phyloP scores from a whole-genome alignment of 805 yeast genomes.

The Blastobotrys parvus region DNA sequence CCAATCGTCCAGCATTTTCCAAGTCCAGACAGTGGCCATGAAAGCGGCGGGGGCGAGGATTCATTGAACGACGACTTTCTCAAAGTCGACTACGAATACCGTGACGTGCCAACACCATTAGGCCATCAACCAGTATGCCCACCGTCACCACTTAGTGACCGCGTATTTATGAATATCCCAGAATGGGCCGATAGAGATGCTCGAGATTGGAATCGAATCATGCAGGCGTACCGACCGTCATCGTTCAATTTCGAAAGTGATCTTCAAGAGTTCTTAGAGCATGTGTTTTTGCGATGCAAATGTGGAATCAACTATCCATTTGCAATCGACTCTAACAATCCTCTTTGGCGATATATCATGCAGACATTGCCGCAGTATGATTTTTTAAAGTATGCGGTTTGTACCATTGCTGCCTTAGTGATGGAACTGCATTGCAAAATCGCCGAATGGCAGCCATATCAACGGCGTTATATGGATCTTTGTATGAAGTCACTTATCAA shows the following conservation, averaged over 20 bases:
- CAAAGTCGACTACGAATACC: neutral
- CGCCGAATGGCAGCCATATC: slow-evolving; percentile 13
- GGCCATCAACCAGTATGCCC: too few relatives aligned
- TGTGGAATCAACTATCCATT: slow-evolving; percentile 13
- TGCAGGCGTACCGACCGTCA: slow-evolving; percentile 14
- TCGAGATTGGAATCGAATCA: slow-evolving; percentile 13
- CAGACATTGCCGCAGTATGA: slow-evolving; percentile 5
- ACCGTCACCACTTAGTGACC: slow-evolving; percentile 7
- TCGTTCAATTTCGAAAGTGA: slow-evolving; percentile 11
- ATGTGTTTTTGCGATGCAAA: slow-evolving; percentile 10
- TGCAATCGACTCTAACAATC: slow-evolving; percentile 11
- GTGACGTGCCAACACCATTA: neutral
- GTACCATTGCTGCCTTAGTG: slow-evolving; percentile 6
- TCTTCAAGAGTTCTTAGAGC: slow-evolving; percentile 10
- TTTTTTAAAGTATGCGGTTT: slow-evolving; percentile 9
- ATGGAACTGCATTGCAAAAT: slow-evolving; percentile 11
- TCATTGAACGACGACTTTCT: neutral
- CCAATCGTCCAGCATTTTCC: too few relatives aligned
- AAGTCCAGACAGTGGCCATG: neutral
- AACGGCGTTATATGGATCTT: slow-evolving; percentile 11
- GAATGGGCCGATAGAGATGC: slow-evolving; percentile 10
- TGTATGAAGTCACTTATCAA: slow-evolving; percentile 12
- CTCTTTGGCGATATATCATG: slow-evolving; percentile 11
- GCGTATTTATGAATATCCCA: slow-evolving; percentile 8
- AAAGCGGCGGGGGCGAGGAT: neutral